Conservation (phyloP, 192 early-diverging fungal genomes). For the Backusella morwellensis region DNA sequence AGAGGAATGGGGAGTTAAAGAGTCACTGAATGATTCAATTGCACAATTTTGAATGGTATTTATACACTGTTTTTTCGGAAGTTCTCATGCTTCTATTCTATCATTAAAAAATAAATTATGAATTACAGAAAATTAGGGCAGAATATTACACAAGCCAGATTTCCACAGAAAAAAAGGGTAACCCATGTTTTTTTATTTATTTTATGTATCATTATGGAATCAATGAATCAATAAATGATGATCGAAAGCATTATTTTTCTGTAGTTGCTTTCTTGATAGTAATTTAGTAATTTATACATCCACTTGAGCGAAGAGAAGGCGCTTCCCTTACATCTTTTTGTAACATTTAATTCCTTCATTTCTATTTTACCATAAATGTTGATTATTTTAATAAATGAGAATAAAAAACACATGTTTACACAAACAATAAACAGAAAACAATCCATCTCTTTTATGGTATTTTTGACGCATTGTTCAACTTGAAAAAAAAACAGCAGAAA, state of each 20-base stretch:
- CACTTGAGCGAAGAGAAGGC: background rate
- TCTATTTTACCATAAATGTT: background rate
- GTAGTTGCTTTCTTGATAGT: background rate
- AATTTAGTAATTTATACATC: background rate
- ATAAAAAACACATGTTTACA: constrained; percentile 3
- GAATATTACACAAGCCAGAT: background rate
- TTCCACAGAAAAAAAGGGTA: background rate
- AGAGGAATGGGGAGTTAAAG: background rate
- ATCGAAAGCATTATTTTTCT: background rate
- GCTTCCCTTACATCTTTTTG: background rate
- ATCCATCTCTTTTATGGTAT: background rate
- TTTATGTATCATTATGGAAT: background rate
- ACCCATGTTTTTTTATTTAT: background rate
- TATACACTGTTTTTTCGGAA: background rate
- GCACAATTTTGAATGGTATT: background rate
- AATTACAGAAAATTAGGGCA: background rate
- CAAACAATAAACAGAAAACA: background rate
- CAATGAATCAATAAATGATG: background rate
- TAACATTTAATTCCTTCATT: background rate
- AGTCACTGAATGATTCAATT: background rate
- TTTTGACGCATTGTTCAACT: background rate
- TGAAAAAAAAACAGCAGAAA: background rate
- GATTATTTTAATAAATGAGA: background rate
- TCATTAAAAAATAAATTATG: background rate
- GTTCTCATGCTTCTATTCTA: background rate